Base-by-base conservation (phyloP, 768 basidiomycete species). In the Amanita polypyramis region DNA sequence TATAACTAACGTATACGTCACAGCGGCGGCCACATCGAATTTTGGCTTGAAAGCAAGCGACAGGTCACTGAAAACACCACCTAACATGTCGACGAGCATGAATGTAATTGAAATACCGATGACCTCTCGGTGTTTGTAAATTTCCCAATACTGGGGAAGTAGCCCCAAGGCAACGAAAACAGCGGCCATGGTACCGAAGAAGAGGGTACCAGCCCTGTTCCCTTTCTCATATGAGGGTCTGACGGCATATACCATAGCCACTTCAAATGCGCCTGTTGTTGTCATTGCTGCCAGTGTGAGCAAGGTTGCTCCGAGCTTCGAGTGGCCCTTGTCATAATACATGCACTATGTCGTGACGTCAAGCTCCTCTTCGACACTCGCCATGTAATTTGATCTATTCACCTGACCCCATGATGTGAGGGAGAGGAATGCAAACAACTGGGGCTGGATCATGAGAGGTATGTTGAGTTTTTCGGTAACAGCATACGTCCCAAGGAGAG, bases 111-210 rank as follows among this genome's bases (percentile, higher is more conserved):
- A 85, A 44, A 92, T 77, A 6, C 88, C 87, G 19, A 76, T 57
- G 33, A 84, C 80, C 53, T 79, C 74, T 52, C 68, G 69, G 55
- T 71, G 68, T 52, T 75, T 74, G 63, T 74, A 82, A 38, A 91
- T 89, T 58, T 89, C 85, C 60, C 72, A 78, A 56, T 82, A 90
- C 60, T 91, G 87, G 0, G 88, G 68, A 29, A 70, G 55, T 15
- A 74, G 56, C 1, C 62, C 75, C 10, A 72, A 57, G 10, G 76
- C 68, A 33, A 89, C 70, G 14, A 86, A 55, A 6, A 80, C 65
- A 0, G 80, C 73, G 23, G 74, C 66, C 29, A 83, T 55, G 43
- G 85, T 70, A 1, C 87, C 86, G 48, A 85, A 78, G 56, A 80
- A 71, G 11, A 67, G 63, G n/a, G 75, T 61, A 4, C 63, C 66